Conservation (phyloP, 2,329 filamentous ascomycete genomes). For the Onygena corvina region DNA sequence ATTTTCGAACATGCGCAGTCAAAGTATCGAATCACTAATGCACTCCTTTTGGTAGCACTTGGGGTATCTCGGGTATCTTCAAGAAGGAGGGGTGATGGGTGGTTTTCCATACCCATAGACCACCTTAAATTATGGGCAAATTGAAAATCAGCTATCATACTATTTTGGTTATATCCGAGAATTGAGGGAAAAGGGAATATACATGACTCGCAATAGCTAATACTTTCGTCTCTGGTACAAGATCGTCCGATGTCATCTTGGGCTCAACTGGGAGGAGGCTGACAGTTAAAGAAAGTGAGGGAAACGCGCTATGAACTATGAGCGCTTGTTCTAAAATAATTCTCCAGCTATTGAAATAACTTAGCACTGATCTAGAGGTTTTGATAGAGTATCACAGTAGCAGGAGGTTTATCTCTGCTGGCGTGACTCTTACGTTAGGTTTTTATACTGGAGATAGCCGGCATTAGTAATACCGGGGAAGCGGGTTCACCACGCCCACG, state of each 20-base stretch:
- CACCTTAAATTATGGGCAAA: conserved; percentile 41
- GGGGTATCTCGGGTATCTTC: neutral
- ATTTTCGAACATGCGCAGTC: neutral
- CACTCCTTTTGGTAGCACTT: neutral
- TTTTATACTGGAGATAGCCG: too few relatives aligned
- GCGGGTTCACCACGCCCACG: too few relatives aligned
- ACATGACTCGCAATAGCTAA: conserved; percentile 93
- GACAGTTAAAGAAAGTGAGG: too few relatives aligned
- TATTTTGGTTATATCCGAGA: neutral
- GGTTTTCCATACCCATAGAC: conserved; percentile 23
- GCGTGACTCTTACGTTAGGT: too few relatives aligned
- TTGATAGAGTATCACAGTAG: too few relatives aligned
- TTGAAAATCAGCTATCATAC: neutral
- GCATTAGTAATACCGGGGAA: too few relatives aligned
- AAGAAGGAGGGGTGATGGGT: neutral
- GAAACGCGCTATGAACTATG: too few relatives aligned
- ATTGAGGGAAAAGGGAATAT: conserved; percentile 33
- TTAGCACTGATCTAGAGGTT: too few relatives aligned
- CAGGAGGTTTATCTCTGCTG: too few relatives aligned
- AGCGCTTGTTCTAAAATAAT: too few relatives aligned
- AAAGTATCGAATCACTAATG: neutral
- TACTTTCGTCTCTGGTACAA: conserved; percentile 54
- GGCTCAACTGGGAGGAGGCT: too few relatives aligned
- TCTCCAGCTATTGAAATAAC: too few relatives aligned
- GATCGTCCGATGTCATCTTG: conserved; percentile 26